phyloP scores from a whole-genome alignment of 179 eudicot species.

The Spergularia azorica region DNA sequence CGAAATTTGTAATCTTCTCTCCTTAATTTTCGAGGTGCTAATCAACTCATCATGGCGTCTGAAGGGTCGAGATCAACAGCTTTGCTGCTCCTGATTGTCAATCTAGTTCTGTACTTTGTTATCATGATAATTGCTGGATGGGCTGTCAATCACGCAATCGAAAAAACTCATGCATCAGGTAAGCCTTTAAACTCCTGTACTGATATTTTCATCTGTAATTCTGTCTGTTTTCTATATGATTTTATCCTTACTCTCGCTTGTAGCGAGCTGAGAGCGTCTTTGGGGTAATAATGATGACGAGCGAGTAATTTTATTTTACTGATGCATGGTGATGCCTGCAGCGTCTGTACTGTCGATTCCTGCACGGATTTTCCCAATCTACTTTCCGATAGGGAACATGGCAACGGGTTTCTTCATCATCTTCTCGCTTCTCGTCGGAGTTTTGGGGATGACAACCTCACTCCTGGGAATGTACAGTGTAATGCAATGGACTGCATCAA shows the following conservation, averaged over 20 bases:
- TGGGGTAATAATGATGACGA: background rate
- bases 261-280: too few relatives aligned
- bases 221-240: background rate
- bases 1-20: background rate
- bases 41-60: constrained; percentile 42
- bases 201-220: background rate
- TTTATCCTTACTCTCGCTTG: too few relatives aligned
- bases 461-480: constrained; percentile 54
- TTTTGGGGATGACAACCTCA: constrained; percentile 67
- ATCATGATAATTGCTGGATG: constrained; percentile 64
- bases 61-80: constrained; percentile 69
- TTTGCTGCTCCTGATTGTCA: constrained; percentile 52
- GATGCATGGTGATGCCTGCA: constrained; percentile 33
- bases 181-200: background rate
- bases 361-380: constrained; percentile 82
- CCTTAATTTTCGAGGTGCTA: background rate
- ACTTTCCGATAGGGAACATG: constrained; percentile 81
- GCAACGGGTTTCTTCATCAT: constrained; percentile 82
- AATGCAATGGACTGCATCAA: constrained; percentile 46
- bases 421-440: constrained; percentile 71
- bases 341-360: constrained; percentile 66
- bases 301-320: background rate
- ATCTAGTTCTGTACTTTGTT: constrained; percentile 61
- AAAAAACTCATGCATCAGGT: constrained; percentile 64
- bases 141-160: constrained; percentile 83